Evolutionary conservation across 352 stramenopile genomes (phyloP), one percentile per base, ranked within the genome.

Genomic region (Phytophthora colocasiae): DNA sequence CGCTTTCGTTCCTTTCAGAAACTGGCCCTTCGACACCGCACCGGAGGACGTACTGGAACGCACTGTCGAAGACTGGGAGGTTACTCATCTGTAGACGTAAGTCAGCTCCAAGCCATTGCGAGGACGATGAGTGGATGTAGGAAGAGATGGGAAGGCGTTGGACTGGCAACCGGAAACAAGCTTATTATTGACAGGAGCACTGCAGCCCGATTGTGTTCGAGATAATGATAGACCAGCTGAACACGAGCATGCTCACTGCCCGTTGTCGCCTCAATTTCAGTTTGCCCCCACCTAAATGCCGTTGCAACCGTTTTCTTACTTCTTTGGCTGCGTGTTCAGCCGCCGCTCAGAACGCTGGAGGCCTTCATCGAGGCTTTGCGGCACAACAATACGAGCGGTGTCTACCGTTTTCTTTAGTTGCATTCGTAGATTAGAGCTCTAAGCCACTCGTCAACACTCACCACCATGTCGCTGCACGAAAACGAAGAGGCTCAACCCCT

Each of bases 21-120:
- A 95, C 84, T 27, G 86, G 86, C 54, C 81, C 36, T 92, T 93
- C 63, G 86, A 95, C 63, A 95, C 86, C 58, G 58, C 79, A 47
- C 86, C 86, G 17, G 82, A 95, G 62, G 84, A 95, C 49, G 86
- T 89, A 60, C 74, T 95, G 52, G 83, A 95, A 61, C 80, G 81
- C 68, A 95, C 86, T 26, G 86, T 95, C 38, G 55, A 88, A 60
- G 80, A 91, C 69, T 91, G 81, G 81, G 86, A 95, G 49, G 43
- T 92, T 58, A 91, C 75, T 45, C 85, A 77, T 55, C 39, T 87
- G 66, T 92, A 91, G 71, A 29, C 15, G 17, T 58, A 41, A 31
- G 12, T 53, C 38, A 41, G 38, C 24, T 61, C 7, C 46, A 31
- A 58, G 27, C 40, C 40, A 45, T 58, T n/a, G 44, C 32, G 50